These are phyloP conservation scores for Ramalina peruviana DNA, from an alignment of 495 filamentous ascomycete genomes.

Conservation along the genomic window DNA sequence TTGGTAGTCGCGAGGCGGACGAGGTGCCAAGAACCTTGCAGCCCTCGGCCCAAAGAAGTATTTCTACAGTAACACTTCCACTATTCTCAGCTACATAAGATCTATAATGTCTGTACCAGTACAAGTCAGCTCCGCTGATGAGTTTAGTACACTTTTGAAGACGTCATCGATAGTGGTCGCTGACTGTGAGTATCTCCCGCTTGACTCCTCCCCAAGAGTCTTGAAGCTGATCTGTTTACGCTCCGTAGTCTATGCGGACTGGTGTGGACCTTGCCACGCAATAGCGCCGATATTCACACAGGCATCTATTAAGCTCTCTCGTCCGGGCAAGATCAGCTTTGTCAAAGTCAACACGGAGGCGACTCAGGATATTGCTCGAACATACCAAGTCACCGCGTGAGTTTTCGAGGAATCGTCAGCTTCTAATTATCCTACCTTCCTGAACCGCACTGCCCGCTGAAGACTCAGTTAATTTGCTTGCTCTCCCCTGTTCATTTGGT, in stretches of 20 bases:
- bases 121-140: slow-evolving; percentile 53
- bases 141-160: slow-evolving; percentile 55
- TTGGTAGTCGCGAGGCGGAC: too few species aligned
- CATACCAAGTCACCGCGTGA: slow-evolving; percentile 60
- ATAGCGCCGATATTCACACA: slow-evolving; percentile 78
- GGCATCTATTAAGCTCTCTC: slow-evolving; percentile 56
- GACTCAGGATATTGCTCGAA: slow-evolving; percentile 56
- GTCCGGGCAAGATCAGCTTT: slow-evolving; percentile 63
- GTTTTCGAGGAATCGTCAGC: slow-evolving; percentile 12
- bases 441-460: too few species aligned
- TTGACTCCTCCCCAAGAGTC: slow-evolving; percentile 3
- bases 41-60: too few species aligned
- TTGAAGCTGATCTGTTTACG: not conserved
- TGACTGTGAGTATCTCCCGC: slow-evolving; percentile 53
- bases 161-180: slow-evolving; percentile 62
- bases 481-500: not conserved
- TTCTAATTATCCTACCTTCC: not conserved
- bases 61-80: too few species aligned
- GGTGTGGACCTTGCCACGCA: slow-evolving; percentile 73
- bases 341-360: slow-evolving; percentile 73
- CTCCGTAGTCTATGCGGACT: slow-evolving; percentile 66
- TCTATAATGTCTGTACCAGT: slow-evolving; percentile 46
- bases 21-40: too few species aligned
- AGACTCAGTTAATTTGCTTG: not conserved
- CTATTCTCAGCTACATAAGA: too few species aligned